Evolutionary conservation across 2,329 filamentous ascomycete species (phyloP).

Genomic region (Botrytis hyacinthi): DNA sequence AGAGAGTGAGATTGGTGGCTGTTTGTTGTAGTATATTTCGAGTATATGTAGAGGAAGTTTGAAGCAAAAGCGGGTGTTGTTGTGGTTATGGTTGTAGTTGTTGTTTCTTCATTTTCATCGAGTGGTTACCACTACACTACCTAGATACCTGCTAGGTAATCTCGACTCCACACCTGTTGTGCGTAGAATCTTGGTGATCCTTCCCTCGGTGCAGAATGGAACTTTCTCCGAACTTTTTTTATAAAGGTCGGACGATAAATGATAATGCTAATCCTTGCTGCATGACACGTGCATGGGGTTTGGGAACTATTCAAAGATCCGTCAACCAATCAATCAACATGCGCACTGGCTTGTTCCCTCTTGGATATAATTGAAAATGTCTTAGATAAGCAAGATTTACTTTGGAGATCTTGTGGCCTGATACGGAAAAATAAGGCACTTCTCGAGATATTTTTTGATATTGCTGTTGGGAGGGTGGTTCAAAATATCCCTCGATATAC

Average conservation of each 20-base stretch:
- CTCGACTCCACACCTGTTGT: neutral
- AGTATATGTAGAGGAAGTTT: neutral
- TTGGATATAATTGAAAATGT: neutral
- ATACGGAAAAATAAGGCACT: neutral
- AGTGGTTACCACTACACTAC: neutral
- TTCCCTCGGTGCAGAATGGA: neutral
- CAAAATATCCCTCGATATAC: neutral
- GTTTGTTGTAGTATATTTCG: neutral
- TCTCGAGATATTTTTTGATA: conserved; percentile 17
- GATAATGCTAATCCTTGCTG: neutral
- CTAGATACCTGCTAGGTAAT: neutral
- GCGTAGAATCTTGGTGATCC: neutral
- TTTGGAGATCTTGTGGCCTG: neutral
- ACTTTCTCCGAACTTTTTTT: conserved; percentile 1
- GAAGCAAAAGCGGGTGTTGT: neutral
- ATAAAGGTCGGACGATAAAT: neutral
- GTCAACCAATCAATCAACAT: neutral
- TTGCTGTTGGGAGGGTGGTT: neutral
- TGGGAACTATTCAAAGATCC: neutral
- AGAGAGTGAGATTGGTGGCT: neutral
- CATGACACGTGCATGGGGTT: neutral
- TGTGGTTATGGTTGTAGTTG: neutral
- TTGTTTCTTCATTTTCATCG: neutral
- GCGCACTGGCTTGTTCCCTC: neutral
- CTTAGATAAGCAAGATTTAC: neutral